Evolutionary conservation across 2,329 filamentous ascomycete species (phyloP).

Genomic region (Ilyonectria sp.): DNA sequence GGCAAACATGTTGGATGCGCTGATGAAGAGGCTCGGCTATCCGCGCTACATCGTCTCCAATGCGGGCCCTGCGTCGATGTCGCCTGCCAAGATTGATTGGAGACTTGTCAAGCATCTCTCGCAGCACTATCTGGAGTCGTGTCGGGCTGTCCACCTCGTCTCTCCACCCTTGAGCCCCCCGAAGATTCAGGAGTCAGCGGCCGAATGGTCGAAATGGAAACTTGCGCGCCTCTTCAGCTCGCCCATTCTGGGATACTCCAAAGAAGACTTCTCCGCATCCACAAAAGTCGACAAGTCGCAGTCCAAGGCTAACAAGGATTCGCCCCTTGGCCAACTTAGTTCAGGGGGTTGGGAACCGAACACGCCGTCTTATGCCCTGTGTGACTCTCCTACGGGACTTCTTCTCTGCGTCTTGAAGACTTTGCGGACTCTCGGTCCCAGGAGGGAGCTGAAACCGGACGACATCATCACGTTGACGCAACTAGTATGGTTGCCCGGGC

Average conservation of each 20-base stretch:
- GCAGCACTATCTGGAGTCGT: conserved; percentile 62
- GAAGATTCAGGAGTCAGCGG: conserved; percentile 57
- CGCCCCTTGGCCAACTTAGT: conserved; percentile 50
- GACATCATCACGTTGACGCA: conserved; percentile 74
- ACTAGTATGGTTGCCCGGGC: conserved; percentile 77
- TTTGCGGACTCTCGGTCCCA: conserved; percentile 59
- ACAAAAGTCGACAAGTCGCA: conserved; percentile 42
- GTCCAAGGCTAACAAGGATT: conserved; percentile 26
- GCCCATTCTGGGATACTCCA: conserved; percentile 69
- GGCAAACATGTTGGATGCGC: conserved; percentile 67
- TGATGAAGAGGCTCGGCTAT: conserved; percentile 76
- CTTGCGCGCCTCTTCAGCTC: conserved; percentile 65
- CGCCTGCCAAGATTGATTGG: conserved; percentile 67
- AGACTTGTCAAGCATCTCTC: conserved; percentile 65
- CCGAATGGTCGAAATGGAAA: conserved; percentile 70
- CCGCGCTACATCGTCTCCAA: conserved; percentile 71
- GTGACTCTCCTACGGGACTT: conserved; percentile 73
- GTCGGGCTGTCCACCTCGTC: conserved; percentile 73
- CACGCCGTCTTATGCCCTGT: conserved; percentile 72
- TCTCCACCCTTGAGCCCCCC: conserved; percentile 70
- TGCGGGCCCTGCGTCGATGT: conserved; percentile 62
- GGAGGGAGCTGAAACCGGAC: conserved; percentile 60
- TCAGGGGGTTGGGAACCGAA: conserved; percentile 62
- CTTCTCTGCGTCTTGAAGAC: conserved; percentile 68
- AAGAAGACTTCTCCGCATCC: conserved; percentile 65